Percentiles rank a stretch among this genome's conserved stretches.
Evolutionary conservation across 176 grass and related monocot genomes (phyloP).

Genomic region (Phragmites australis): DNA sequence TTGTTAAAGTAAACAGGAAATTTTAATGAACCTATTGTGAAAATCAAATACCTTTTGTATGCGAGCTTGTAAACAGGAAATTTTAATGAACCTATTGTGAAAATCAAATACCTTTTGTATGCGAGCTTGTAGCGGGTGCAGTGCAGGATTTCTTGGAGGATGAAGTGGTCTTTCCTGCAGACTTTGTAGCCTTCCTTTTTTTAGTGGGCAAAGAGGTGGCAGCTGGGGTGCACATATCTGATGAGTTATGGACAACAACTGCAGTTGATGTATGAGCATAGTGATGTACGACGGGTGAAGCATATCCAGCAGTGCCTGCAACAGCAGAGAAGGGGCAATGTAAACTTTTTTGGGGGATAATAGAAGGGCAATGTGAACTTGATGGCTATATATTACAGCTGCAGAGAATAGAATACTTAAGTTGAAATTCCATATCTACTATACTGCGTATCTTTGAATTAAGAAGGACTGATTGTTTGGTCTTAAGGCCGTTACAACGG

Average conservation of each 20-base stretch:
- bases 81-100: neutral
- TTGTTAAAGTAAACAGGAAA: no score
- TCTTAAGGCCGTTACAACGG: no score
- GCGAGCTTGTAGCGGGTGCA: neutral
- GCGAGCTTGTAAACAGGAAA: neutral
- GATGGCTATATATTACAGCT: neutral
- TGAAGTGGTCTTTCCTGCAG: slow-evolving; percentile 43
- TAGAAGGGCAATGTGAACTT: neutral
- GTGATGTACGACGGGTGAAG: slow-evolving; percentile 42
- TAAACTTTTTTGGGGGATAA: no score
- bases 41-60: slow-evolving; percentile 31
- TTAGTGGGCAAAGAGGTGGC: slow-evolving; percentile 39
- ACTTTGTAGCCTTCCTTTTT: slow-evolving; percentile 70
- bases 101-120: slow-evolving; percentile 35
- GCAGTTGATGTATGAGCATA: slow-evolving; percentile 43
- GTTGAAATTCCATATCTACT: neutral
- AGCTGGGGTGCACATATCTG: slow-evolving; percentile 34
- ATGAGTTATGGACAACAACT: slow-evolving; percentile 36
- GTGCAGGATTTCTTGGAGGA: slow-evolving; percentile 48
- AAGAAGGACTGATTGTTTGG: no score
- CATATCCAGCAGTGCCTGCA: slow-evolving; percentile 38
- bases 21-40: no score
- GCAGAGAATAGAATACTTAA: no score
- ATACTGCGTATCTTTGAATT: neutral
- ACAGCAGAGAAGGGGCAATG: neutral